These are phyloP conservation scores for Oenanthe javanica DNA, from an alignment of 140 eudicot genomes.

Conservation along the genomic window DNA sequence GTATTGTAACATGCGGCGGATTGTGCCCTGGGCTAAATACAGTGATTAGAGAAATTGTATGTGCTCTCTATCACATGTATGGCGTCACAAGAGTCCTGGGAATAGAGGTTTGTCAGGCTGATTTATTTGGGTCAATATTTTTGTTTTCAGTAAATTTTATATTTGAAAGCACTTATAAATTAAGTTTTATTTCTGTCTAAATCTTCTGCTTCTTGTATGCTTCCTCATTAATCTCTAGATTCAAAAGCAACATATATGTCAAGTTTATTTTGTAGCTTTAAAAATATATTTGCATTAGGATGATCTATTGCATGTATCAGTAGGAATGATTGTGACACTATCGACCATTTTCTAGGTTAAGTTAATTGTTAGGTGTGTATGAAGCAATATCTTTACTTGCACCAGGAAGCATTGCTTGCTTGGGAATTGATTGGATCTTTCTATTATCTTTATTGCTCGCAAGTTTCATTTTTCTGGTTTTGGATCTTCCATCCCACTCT, in stretches of 20 bases:
- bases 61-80: slow-evolving; percentile 56
- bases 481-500: neutral
- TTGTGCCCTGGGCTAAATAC: slow-evolving; percentile 71
- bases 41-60: slow-evolving; percentile 61
- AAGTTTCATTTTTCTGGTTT: neutral
- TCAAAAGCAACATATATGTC: neutral
- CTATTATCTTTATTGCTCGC: neutral
- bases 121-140: neutral
- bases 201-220: neutral
- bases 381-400: neutral
- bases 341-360: neutral
- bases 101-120: slow-evolving; percentile 32
- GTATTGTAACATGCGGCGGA: slow-evolving; percentile 72
- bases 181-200: neutral
- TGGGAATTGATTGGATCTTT: neutral
- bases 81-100: slow-evolving; percentile 58
- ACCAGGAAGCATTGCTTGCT: neutral
- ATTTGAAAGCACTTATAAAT: neutral
- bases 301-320: neutral
- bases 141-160: neutral
- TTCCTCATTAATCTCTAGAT: neutral
- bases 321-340: neutral
- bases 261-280: neutral
- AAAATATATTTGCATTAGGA: neutral
- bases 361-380: neutral